Evolutionary conservation across 768 basidiomycete genomes (phyloP), one percentile per base, ranked within the genome.

Genomic region (Postia placenta): DNA sequence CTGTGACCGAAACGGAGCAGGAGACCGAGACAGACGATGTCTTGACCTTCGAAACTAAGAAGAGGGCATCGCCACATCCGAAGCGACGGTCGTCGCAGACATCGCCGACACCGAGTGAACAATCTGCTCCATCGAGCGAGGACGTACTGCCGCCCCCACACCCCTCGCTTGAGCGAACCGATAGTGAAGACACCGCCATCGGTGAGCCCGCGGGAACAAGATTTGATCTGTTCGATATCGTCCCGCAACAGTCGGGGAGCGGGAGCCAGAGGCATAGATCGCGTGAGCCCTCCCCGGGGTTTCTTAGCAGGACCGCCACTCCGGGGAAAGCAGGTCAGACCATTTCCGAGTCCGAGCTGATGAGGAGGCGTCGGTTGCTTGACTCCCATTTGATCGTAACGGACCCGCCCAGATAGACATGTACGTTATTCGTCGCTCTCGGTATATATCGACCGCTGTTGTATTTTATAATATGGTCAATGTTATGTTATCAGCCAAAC

Each of bases 291-390:
- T 38, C 51, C 23, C 50, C 49, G 26, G 30, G 30, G 7, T 15
- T 33, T 30, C 30, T 19, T 24, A 37, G 27, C 49, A 28, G 33
- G 49, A 23, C 6, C 19, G 50, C 50, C 14, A 53, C 59, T 22
- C 41, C 42, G 22, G 44, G 40, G 14, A 74, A 66, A 67, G 70
- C 75, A 12, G 83, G 85, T 15, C 80, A 83, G 54, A 81, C 80
- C 36, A 89, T 88, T 49, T 75, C 78, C n/a, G 87, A 91, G 65
- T 76, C 71, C 17, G 88, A 89, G 65, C 64, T 92, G 63, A 84
- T 93, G 74, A 69, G 83, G 58, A 74, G 92, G 57, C 77, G 87
- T 45, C 78, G 91, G 58, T 63, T 93, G 62, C 70, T 93, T 46
- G 85, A 87, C 56, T 75, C 83, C 45, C 84, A 87, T 60, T 56